These are phyloP conservation scores for Fagopyrum tataricum DNA, from an alignment of 148 eudicot genomes.

Conservation along the genomic window DNA sequence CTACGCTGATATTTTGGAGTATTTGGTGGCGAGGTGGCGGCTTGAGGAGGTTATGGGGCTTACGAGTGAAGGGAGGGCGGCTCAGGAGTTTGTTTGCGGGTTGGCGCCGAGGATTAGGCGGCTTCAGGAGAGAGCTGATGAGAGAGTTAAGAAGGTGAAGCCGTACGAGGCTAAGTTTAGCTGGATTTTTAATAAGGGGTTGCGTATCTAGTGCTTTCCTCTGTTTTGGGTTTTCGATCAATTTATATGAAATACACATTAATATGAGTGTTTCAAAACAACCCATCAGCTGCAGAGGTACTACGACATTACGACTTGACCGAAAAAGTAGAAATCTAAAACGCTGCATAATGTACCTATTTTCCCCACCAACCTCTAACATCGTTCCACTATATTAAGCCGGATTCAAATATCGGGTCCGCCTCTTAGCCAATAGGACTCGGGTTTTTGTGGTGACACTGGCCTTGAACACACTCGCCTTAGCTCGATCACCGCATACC, in stretches of 20 bases:
- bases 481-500: no score
- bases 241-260: not conserved
- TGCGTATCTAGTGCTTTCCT: not conserved
- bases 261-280: no score
- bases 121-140: conserved; percentile 29
- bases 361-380: no score
- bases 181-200: conserved; percentile 26
- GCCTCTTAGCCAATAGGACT: no score
- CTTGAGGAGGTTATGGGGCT: conserved; percentile 25
- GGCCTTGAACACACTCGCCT: no score
- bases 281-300: no score
- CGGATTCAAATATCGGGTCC: no score
- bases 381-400: no score
- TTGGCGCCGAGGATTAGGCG: conserved; percentile 22
- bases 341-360: no score
- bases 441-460: no score
- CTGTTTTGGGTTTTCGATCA: not conserved
- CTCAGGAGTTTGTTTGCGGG: conserved; percentile 31
- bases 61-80: conserved; percentile 16
- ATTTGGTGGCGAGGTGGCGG: conserved; percentile 23
- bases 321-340: no score
- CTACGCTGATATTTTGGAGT: conserved; percentile 33
- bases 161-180: conserved; percentile 19
- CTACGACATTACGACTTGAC: no score
- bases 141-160: conserved; percentile 22